Evolutionary conservation across 1,139 yeast genomes (phyloP).

Genomic region (Petasospora fabianii): DNA sequence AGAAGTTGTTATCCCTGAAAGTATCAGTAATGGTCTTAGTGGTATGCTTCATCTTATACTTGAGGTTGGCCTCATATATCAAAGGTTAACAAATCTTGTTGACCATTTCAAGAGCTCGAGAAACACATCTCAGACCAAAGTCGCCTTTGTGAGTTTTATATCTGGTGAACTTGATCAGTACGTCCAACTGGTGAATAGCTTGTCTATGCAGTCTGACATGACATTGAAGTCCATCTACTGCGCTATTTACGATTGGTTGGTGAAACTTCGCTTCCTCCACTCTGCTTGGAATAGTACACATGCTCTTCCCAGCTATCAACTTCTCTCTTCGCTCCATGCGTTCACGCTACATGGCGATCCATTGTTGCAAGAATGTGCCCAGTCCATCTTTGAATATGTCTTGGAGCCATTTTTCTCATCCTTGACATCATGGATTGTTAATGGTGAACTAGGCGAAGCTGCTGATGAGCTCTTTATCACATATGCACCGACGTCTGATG

Average conservation of each 20-base stretch:
- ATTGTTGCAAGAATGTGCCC: slow-evolving; percentile 42
- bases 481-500: background rate
- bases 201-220: slow-evolving; percentile 37
- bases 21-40: slow-evolving; percentile 54
- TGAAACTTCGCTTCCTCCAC: slow-evolving; percentile 54
- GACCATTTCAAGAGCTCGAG: slow-evolving; percentile 31
- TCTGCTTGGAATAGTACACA: slow-evolving; percentile 38
- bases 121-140: slow-evolving; percentile 51
- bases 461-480: slow-evolving; percentile 66
- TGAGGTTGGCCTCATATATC: slow-evolving; percentile 73
- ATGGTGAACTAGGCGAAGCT: slow-evolving; percentile 59
- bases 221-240: slow-evolving; percentile 42
- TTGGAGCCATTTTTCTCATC: slow-evolving; percentile 62
- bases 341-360: slow-evolving; percentile 64
- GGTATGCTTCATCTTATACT: slow-evolving; percentile 54
- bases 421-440: slow-evolving; percentile 62
- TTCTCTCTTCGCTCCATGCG: slow-evolving; percentile 50
- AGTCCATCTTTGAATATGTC: slow-evolving; percentile 44
- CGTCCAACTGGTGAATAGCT: slow-evolving; percentile 48
- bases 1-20: slow-evolving; percentile 44
- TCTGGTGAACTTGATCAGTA: slow-evolving; percentile 53
- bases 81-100: slow-evolving; percentile 37
- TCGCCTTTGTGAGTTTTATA: slow-evolving; percentile 59
- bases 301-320: slow-evolving; percentile 46
- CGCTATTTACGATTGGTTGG: slow-evolving; percentile 47